Percentiles rank a stretch among this genome's conserved stretches.
Evolutionary conservation across 169 alveolate genomes (phyloP).

Genomic region (Cryptosporidium tyzzeri): DNA sequence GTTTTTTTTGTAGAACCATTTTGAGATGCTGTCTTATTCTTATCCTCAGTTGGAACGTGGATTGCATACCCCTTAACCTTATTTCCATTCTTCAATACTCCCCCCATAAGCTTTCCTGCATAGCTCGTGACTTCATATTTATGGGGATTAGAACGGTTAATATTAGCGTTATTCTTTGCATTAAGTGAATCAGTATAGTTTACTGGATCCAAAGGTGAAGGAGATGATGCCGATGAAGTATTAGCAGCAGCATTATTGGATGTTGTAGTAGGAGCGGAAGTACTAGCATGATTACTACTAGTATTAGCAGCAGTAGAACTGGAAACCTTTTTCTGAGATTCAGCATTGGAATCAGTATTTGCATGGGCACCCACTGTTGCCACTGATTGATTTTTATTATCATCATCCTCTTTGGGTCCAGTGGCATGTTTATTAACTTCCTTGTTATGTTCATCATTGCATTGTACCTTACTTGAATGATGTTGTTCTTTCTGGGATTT

Average conservation of each 20-base stretch:
- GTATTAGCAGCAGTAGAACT: slow-evolving; percentile 1
- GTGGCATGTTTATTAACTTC: background rate
- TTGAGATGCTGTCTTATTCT: slow-evolving; percentile 1
- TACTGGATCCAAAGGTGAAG: slow-evolving; percentile 4
- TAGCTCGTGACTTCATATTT: slow-evolving; percentile 68
- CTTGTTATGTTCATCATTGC: background rate
- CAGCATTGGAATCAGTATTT: background rate
- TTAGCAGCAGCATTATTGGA: background rate
- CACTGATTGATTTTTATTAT: background rate
- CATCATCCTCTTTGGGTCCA: background rate
- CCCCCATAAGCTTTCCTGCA: slow-evolving; percentile 72
- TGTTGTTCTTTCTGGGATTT: background rate
- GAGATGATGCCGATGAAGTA: background rate
- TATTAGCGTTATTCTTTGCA: slow-evolving; percentile 25
- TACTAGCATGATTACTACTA: background rate
- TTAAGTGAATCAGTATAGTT: slow-evolving; percentile 21
- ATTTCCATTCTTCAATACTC: slow-evolving; percentile 6
- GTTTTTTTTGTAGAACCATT: background rate
- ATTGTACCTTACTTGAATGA: background rate
- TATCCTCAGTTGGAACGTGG: slow-evolving; percentile 49
- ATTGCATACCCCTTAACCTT: slow-evolving; percentile 59
- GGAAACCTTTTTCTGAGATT: background rate
- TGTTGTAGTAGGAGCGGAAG: background rate
- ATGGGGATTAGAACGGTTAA: slow-evolving; percentile 10
- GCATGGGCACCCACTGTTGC: background rate